A percentile compares a stretch with the other conserved stretches of the same genome.
These are phyloP conservation scores for Brasilioporus rufonigricans DNA, from an alignment of 768 basidiomycete genomes.

Conservation along the genomic window DNA sequence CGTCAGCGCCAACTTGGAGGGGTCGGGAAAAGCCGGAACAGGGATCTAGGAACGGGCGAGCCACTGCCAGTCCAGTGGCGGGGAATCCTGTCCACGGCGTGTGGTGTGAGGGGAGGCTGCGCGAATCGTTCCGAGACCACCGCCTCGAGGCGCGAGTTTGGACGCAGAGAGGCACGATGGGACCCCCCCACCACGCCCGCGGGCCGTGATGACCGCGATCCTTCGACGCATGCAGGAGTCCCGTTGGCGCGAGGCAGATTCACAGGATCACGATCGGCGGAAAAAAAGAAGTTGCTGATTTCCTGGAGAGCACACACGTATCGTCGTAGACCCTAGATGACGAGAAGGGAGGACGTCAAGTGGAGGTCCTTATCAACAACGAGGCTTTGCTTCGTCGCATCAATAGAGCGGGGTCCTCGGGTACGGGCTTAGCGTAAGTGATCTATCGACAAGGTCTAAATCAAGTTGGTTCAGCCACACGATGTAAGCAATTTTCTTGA, in stretches of 20 bases:
- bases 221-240: background rate
- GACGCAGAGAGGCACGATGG: no score
- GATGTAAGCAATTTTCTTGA: no score
- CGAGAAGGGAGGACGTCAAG: background rate
- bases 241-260: background rate
- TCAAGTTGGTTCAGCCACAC: no score
- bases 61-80: no score
- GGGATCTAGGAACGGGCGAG: no score
- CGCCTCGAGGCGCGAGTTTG: no score
- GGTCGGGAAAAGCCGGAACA: background rate
- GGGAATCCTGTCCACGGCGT: no score
- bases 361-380: background rate
- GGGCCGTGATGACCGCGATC: background rate
- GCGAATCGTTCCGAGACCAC: background rate
- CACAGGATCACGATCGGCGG: slow-evolving; percentile 7
- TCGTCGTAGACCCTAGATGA: background rate
- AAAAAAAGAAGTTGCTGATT: background rate
- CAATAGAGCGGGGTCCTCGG: background rate
- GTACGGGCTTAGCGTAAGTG: no score
- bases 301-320: background rate
- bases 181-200: no score
- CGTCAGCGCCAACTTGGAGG: no score
- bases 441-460: no score
- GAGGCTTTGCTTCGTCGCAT: background rate
- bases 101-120: no score